Evolutionary conservation across 768 basidiomycete genomes (phyloP).

Genomic region (Boletus rufocinnamomeus): DNA sequence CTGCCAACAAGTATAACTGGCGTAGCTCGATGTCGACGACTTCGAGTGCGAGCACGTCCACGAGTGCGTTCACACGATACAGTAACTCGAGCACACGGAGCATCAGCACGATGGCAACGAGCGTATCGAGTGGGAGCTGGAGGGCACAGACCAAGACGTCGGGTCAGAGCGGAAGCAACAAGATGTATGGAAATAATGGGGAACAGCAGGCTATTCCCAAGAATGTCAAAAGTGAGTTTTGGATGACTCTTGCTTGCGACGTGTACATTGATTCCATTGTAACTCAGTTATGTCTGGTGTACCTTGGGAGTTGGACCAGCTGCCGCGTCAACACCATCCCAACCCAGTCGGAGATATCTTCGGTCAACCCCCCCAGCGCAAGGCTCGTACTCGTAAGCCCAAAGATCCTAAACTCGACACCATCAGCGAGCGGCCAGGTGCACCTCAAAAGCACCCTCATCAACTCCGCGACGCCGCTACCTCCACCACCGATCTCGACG

Average conservation of each 20-base stretch:
- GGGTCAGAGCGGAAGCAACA: slow-evolving; percentile 18
- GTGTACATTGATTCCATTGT: slow-evolving; percentile 4
- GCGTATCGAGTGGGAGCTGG: slow-evolving; percentile 75
- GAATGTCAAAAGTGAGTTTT: slow-evolving; percentile 80
- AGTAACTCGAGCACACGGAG: slow-evolving; percentile 70
- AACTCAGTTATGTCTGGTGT: slow-evolving; percentile 70
- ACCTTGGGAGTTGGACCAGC: slow-evolving; percentile 71
- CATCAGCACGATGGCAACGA: slow-evolving; percentile 79
- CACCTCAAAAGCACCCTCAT: slow-evolving; percentile 45
- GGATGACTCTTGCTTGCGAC: not conserved
- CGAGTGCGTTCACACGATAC: slow-evolving; percentile 76
- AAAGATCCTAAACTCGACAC: slow-evolving; percentile 72
- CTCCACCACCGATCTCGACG: slow-evolving; percentile 70
- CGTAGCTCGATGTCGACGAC: slow-evolving; percentile 74
- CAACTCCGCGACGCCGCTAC: slow-evolving; percentile 64
- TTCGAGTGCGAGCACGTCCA: slow-evolving; percentile 67
- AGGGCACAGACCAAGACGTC: slow-evolving; percentile 45
- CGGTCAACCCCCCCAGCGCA: slow-evolving; percentile 56
- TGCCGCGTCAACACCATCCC: slow-evolving; percentile 64
- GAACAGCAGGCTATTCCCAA: slow-evolving; percentile 45
- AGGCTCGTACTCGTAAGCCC: slow-evolving; percentile 65
- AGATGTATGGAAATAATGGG: slow-evolving; percentile 18
- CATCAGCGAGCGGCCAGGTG: slow-evolving; percentile 66
- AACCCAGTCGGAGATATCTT: slow-evolving; percentile 66
- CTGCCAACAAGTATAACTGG: slow-evolving; percentile 55